phyloP scores from a whole-genome alignment of 441 rosid species.

The Brassica balearica region DNA sequence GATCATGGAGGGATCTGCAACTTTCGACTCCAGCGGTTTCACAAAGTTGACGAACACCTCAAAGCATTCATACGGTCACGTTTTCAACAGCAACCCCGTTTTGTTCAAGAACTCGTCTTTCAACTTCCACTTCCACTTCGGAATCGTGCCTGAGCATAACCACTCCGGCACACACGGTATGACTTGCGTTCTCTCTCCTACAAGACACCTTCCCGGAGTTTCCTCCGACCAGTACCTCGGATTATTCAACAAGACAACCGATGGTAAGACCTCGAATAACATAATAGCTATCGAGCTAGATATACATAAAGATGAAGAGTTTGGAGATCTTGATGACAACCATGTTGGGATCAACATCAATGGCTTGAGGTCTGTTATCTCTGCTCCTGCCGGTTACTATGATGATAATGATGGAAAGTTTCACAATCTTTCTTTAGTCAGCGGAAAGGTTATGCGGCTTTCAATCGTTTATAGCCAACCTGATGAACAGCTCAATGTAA shows the following conservation, averaged over 20 bases:
- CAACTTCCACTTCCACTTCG: background rate
- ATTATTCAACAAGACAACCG: background rate
- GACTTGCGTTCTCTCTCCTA: background rate
- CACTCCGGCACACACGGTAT: conserved; percentile 4
- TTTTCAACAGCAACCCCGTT: background rate
- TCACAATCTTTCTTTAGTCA: background rate
- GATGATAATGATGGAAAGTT: conserved; percentile 4
- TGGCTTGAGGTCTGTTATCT: background rate
- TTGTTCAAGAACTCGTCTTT: background rate
- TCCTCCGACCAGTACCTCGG: conserved; percentile 10
- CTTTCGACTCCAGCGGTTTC: conserved; percentile 15
- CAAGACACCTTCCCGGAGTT: background rate
- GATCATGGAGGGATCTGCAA: conserved; percentile 23
- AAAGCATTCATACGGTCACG: background rate
- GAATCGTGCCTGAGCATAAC: conserved; percentile 5
- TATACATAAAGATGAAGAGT: conserved; percentile 1
- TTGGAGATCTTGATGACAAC: background rate
- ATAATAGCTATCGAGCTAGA: conserved; percentile 4
- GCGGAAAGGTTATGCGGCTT: conserved; percentile 1
- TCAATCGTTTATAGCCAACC: background rate
- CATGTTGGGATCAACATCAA: conserved; percentile 8
- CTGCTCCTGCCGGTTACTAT: background rate
- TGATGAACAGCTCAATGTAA: background rate
- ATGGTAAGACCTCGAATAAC: background rate
- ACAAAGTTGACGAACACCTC: conserved; percentile 34